Base-by-base conservation (phyloP, 75 land plant genomes). In the Sequoiadendron giganteum region DNA sequence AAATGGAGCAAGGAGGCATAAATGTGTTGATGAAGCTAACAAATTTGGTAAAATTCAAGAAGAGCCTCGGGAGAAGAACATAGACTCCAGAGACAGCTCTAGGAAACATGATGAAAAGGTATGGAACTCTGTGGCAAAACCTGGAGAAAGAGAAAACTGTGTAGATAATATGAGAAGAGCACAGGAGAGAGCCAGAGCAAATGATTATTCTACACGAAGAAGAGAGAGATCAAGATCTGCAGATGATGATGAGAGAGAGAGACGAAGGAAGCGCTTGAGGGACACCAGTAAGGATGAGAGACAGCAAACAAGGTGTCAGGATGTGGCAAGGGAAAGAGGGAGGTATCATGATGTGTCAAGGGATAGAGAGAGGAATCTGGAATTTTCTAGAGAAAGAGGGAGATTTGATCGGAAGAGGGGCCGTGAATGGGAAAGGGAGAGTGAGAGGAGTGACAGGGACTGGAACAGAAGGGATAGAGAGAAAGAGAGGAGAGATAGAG, bases 361-460 rank as follows among this genome's bases (percentile, higher is more conserved):
- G 42, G 86, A 85, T 32, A 54, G 87, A 56, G 76, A 84, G 34
- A 48, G 10, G 32, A 19, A 55, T 45, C 52, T 9, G 34, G 32
- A 48, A 43, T 85, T 34, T 73, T 52, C 79, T 28, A 86, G 87
- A 36, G 83, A 90, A 18, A 48, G 58, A 78, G 90, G 49, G 78
- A 86, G 78, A 68, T n/a, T 39, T 84, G 88, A 89, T 18, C 89
- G 92, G 89, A 89, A 88, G 80, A 89, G 93, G 55, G 86, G 49
- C 36, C 85, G 97, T 30, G 92, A 92, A n/a, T 86, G 87, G 86
- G 93, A 92, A 42, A 87, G 87, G 85, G 90, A 83, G 36, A 25
- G 89, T 48, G 94, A 89, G 48, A 85, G 92, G 92, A 89, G 89
- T 47, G 90, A 87, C 77, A 90, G 92, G 55, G 92, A 88, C 88